Evolutionary conservation across 1,284 basidiomycete species (phyloP), one percentile per base, ranked within the genome.

Genomic region (Leccinum subrobustum): DNA sequence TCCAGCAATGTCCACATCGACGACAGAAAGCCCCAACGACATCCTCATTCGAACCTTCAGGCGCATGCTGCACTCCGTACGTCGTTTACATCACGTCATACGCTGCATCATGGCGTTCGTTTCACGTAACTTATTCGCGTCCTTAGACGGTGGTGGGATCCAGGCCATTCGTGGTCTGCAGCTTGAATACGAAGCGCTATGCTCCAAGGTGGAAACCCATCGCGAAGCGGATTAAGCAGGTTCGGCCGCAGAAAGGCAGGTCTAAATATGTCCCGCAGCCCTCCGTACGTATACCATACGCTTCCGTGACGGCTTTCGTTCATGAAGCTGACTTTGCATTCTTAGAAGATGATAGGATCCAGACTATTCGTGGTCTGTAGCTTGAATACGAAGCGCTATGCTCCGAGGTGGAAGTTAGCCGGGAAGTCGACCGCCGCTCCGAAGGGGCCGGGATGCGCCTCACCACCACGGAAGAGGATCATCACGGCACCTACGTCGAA

Each of bases 111-210:
- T 39, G 5, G 0, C 2, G 14, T n/a, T n/a, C 18, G 3, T 31
- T 35, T 42, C 20, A 33, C 18, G 9, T 5, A 9, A 16, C 8
- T 50, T 12, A 66, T 12, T 3, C 18, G 8, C 4, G 4, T n/a
- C 27, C 6, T 7, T 50, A 64, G 64, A 23, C 16, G 18, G 27
- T 14, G 61, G n/a, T 12, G 11, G 29, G 23, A 16, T 6, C 35
- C 2, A 66, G 4, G 14, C 56, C 52, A n/a, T 66, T 68, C 20
- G 61, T 68, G 16, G 64, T 68, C 3, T 12, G 48, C 3, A 54
- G 55, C 16, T 1, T 61, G 0, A 6, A 31, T 25, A 58, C 54
- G 44, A 64, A 57, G n/a, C 48, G 64, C 7, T 61, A 64, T n/a
- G 42, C 37, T 8, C 48, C 63, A 1, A n/a, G 39, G 9, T 37